A percentile compares a stretch with the other conserved stretches of the same genome.
phyloP scores from a whole-genome alignment of 2,329 filamentous ascomycete genomes.

The Fusarium sp. region DNA sequence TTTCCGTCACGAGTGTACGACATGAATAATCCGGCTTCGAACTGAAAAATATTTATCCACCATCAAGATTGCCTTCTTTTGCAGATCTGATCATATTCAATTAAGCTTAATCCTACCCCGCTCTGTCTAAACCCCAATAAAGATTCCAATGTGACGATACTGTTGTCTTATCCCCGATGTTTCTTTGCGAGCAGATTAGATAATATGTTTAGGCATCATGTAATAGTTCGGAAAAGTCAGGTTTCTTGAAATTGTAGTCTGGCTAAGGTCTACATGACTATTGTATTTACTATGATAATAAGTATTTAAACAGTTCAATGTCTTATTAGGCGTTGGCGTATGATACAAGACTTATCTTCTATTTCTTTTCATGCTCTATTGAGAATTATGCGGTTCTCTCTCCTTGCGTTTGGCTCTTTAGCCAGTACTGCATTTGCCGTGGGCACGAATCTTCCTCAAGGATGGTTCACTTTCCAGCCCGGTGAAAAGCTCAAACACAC shows the following conservation, averaged over 20 bases:
- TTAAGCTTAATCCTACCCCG: slow-evolving; percentile 12
- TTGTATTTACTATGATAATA: no score
- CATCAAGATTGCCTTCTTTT: background rate
- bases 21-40: no score
- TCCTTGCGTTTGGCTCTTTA: background rate
- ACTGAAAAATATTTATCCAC: background rate
- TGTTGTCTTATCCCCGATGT: no score
- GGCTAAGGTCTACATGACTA: no score
- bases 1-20: no score
- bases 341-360: rapidly evolving
- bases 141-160: no score
- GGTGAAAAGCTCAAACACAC: slow-evolving; percentile 8
- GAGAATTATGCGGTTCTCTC: background rate
- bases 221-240: no score
- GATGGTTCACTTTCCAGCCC: slow-evolving; percentile 27
- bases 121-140: background rate
- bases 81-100: background rate
- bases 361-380: background rate
- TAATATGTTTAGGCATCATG: no score
- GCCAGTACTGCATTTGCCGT: background rate
- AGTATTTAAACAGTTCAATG: no score
- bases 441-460: slow-evolving; percentile 1
- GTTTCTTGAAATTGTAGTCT: no score
- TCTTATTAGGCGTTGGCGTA: no score
- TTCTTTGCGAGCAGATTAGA: no score